Percentiles rank a stretch among this genome's conserved stretches.
Evolutionary conservation across 768 basidiomycete genomes (phyloP).

Genomic region (Russula abietina): DNA sequence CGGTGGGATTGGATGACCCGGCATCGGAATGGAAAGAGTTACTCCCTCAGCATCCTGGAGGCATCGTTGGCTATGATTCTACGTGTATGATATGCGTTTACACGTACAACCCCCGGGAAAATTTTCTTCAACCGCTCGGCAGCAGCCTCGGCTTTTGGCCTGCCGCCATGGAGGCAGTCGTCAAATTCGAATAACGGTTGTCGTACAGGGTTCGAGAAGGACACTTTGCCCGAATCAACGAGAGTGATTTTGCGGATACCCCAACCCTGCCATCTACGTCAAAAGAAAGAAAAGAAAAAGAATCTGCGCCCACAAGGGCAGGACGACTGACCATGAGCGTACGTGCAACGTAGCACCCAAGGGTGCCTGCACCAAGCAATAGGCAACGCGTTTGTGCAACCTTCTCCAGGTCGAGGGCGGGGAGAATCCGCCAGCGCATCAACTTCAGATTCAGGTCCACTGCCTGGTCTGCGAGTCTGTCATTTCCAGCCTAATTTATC

Average conservation of each 20-base stretch:
- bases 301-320: not conserved
- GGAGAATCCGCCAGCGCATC: constrained; percentile 96
- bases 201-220: constrained; percentile 95
- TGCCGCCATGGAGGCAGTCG: constrained; percentile 89
- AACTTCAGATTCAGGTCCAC: constrained; percentile 97
- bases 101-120: constrained; percentile 84
- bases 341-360: constrained; percentile 93
- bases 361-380: constrained; percentile 88
- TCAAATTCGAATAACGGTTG: constrained; percentile 96
- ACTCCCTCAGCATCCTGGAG: constrained; percentile 74
- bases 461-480: constrained; percentile 87
- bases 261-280: constrained; percentile 62
- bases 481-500: not conserved
- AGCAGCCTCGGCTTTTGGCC: constrained; percentile 88
- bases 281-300: not conserved
- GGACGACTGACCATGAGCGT: constrained; percentile 69
- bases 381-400: constrained; percentile 75
- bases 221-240: constrained; percentile 85
- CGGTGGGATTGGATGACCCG: constrained; percentile 84
- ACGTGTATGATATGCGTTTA: not conserved
- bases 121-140: constrained; percentile 81
- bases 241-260: constrained; percentile 91
- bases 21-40: constrained; percentile 87
- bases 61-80: not conserved
- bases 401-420: constrained; percentile 81